Evolutionary conservation across 208 protist genomes (phyloP), one percentile per base, ranked within the genome.

Genomic region (Leishmania gerbilli): DNA sequence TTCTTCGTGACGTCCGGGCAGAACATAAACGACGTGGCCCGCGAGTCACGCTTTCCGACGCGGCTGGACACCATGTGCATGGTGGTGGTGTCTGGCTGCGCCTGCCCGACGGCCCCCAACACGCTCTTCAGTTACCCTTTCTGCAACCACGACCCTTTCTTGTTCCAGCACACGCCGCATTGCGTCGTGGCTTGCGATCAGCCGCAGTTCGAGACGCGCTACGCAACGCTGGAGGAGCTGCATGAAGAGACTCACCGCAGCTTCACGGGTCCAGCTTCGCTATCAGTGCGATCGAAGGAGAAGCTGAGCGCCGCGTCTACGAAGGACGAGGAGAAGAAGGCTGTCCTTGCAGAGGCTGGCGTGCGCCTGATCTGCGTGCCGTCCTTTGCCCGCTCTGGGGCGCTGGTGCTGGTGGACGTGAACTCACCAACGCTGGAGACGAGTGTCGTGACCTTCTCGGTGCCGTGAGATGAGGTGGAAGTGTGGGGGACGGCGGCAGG

Each of bases 111-210:
- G 24, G 95, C 95, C 0, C 97, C 97, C 8, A 97, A 98, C 85
- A 98, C 94, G 5, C 86, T 98, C n/a, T 95, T 93, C 78, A 97
- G 96, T 71, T 99, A 98, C 75, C 95, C 97, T 17, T 99, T 98
- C 76, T 83, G 87, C 64, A 77, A 94, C 19, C 67, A 72, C 0
- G 97, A 99, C 74, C 97, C 97, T 13, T 98, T 99, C 80, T 74
- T 98, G 47, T 97, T 98, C 74, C 37, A 79, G 24, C 58, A 71
- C 2, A 79, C 88, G 34, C 95, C 97, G 27, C 92, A 98, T 86
- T 93, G 96, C 79, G 89, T 97, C 72, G 83, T 99, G 60, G 94
- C 89, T 72, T 97, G 97, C 77, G 95, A 98, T 77, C 92, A 97
- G 81, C 90, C 91, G 40, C 83, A 81, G 13, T 96, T 91, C 72